phyloP scores from a whole-genome alignment of 495 filamentous ascomycete species.

The Lepidopterella palustris region DNA sequence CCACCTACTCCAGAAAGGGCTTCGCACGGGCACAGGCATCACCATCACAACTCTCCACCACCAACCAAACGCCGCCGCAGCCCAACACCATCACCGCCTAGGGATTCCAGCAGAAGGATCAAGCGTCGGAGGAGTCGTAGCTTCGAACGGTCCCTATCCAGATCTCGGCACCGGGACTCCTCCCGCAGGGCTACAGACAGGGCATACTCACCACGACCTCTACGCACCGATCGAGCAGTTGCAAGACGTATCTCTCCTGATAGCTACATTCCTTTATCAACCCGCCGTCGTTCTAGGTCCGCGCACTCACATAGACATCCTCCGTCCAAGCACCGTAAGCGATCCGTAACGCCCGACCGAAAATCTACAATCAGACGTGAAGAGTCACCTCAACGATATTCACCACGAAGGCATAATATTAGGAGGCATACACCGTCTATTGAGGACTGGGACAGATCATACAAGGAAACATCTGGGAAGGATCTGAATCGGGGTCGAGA shows the following conservation, averaged over 20 bases:
- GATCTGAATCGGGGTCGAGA: constrained; percentile 12
- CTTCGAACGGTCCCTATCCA: constrained; percentile 24
- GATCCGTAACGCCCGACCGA: constrained; percentile 23
- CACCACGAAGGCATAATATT: constrained; percentile 16
- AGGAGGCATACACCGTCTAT: constrained; percentile 19
- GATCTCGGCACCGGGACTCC: constrained; percentile 16
- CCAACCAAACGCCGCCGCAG: constrained; percentile 32
- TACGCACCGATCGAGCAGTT: constrained; percentile 26
- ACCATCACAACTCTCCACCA: constrained; percentile 25
- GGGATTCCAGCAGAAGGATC: constrained; percentile 18
- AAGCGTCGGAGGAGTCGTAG: constrained; percentile 32
- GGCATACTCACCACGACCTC: constrained; percentile 28
- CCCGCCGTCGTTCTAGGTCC: constrained; percentile 32
- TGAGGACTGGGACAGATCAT: constrained; percentile 15
- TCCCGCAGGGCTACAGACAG: constrained; percentile 23
- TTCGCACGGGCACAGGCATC: constrained; percentile 24
- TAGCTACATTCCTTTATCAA: constrained; percentile 25
- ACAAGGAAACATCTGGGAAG: constrained; percentile 6
- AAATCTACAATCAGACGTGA: constrained; percentile 14
- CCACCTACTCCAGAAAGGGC: constrained; percentile 29
- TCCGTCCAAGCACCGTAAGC: constrained; percentile 14
- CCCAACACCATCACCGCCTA: constrained; percentile 26
- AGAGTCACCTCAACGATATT: constrained; percentile 21
- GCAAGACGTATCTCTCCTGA: constrained; percentile 25
- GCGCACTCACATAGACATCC: constrained; percentile 24